These are phyloP conservation scores for Sphaerulina musiva DNA, from an alignment of 2,329 filamentous ascomycete genomes.

Conservation along the genomic window DNA sequence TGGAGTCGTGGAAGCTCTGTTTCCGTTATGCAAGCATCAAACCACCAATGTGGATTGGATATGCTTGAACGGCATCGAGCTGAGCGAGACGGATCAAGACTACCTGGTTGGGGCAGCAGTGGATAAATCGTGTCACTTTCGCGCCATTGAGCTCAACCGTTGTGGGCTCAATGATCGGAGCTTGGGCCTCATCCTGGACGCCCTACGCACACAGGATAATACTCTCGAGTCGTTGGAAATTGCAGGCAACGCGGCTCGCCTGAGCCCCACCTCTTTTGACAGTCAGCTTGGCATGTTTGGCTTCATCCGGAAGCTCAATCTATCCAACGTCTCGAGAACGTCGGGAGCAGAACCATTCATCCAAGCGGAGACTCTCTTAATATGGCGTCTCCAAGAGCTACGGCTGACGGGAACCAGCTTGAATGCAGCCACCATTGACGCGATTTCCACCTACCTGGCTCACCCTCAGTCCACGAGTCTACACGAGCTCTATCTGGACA, in stretches of 20 bases:
- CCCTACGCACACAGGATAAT: conserved; percentile 57
- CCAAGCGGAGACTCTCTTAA: conserved; percentile 57
- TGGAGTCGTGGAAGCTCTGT: conserved; percentile 62
- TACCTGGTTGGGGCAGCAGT: conserved; percentile 62
- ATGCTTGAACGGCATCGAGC: conserved; percentile 58
- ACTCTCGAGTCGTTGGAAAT: conserved; percentile 63
- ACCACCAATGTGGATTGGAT: conserved; percentile 67
- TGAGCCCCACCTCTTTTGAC: conserved; percentile 59
- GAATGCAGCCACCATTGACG: conserved; percentile 59
- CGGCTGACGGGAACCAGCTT: conserved; percentile 56
- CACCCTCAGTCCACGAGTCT: conserved; percentile 51
- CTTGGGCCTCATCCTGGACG: conserved; percentile 58
- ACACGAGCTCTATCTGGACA: conserved; percentile 57
- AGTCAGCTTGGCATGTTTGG: conserved; percentile 61
- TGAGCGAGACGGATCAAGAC: conserved; percentile 66
- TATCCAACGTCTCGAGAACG: conserved; percentile 59
- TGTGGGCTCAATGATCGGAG: conserved; percentile 55
- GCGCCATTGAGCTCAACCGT: conserved; percentile 60
- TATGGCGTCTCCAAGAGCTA: conserved; percentile 62
- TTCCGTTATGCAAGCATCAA: conserved; percentile 60
- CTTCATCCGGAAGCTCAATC: conserved; percentile 58
- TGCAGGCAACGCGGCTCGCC: conserved; percentile 58
- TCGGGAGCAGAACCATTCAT: conserved; percentile 59
- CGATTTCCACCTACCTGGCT: conserved; percentile 55
- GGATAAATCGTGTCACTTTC: conserved; percentile 57